phyloP scores from a whole-genome alignment of 768 basidiomycete genomes.

The Hericium rajendrae region DNA sequence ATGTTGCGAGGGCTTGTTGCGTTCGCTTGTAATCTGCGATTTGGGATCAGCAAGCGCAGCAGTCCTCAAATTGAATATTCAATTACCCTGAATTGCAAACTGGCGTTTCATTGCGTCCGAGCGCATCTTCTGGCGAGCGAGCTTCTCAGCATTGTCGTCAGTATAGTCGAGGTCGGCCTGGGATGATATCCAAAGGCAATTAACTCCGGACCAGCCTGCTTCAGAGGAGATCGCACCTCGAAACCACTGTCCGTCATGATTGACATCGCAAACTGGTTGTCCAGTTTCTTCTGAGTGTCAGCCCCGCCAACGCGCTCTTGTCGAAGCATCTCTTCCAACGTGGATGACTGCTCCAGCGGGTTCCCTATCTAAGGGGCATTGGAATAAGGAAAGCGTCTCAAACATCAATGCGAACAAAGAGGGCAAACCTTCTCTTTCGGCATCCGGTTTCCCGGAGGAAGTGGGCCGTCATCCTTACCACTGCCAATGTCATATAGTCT shows the following conservation, averaged over 20 bases:
- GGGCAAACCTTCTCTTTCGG: slow-evolving; percentile 60
- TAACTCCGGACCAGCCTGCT: too few species aligned
- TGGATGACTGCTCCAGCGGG: too few species aligned
- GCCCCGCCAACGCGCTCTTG: slow-evolving; percentile 88
- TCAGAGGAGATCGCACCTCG: slow-evolving; percentile 37
- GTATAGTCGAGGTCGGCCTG: slow-evolving; percentile 89
- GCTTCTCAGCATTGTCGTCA: slow-evolving; percentile 91
- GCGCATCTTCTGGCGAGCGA: slow-evolving; percentile 92
- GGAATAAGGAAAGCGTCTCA: too few species aligned
- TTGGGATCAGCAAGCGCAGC: background rate
- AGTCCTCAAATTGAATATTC: background rate
- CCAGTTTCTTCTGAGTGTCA: slow-evolving; percentile 85
- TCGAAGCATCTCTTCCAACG: slow-evolving; percentile 84
- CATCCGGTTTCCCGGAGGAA: slow-evolving; percentile 59
- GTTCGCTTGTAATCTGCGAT: slow-evolving; percentile 87
- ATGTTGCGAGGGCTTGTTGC: slow-evolving; percentile 79
- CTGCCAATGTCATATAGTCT: slow-evolving; percentile 86
- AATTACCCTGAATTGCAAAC: slow-evolving; percentile 85
- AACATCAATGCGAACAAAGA: background rate
- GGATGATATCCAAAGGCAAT: too few species aligned
- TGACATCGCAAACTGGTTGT: slow-evolving; percentile 80
- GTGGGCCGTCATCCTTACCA: slow-evolving; percentile 48
- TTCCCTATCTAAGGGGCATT: too few species aligned
- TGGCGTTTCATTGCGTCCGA: slow-evolving; percentile 93
- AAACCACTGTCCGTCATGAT: slow-evolving; percentile 88